Evolutionary conservation across 2,329 filamentous ascomycete genomes (phyloP).

Genomic region (Trichoderma aggressivum): DNA sequence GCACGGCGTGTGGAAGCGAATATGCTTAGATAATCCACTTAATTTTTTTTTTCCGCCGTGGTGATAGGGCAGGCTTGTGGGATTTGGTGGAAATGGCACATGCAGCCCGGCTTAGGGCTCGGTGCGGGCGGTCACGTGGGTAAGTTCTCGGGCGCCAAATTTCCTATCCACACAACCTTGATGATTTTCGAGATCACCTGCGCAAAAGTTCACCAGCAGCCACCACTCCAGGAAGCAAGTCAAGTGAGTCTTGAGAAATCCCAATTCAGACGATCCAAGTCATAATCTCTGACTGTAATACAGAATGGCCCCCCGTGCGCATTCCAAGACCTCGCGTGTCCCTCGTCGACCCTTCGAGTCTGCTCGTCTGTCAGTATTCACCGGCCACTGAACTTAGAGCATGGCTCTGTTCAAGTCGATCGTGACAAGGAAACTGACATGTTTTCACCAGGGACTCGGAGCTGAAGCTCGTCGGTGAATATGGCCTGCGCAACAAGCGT

Average conservation of each 20-base stretch:
- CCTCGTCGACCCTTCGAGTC: slow-evolving; percentile 98
- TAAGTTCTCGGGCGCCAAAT: slow-evolving; percentile 25
- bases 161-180: slow-evolving; percentile 35
- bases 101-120: slow-evolving; percentile 36
- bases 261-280: slow-evolving; percentile 11
- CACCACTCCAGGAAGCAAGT: slow-evolving; percentile 38
- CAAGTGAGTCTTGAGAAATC: slow-evolving; percentile 35
- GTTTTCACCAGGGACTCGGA: slow-evolving; percentile 81
- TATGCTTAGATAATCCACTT: slow-evolving; percentile 37
- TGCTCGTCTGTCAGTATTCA: slow-evolving; percentile 97
- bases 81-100: slow-evolving; percentile 22
- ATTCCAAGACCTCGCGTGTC: slow-evolving; percentile 99
- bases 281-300: slow-evolving; percentile 29
- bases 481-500: slow-evolving; percentile 99
- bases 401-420: slow-evolving; percentile 96
- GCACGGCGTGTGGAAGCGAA: slow-evolving; percentile 36
- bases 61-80: slow-evolving; percentile 34
- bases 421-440: slow-evolving; percentile 69
- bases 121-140: slow-evolving; percentile 29
- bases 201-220: slow-evolving; percentile 33
- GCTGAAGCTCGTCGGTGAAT: slow-evolving; percentile 99
- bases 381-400: slow-evolving; percentile 97
- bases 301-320: slow-evolving; percentile 56
- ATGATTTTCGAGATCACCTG: slow-evolving; percentile 29
- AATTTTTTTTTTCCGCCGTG: slow-evolving; percentile 25